Evolutionary conservation across 2,329 filamentous ascomycete species (phyloP).

Genomic region (Talaromyces funiculosus): DNA sequence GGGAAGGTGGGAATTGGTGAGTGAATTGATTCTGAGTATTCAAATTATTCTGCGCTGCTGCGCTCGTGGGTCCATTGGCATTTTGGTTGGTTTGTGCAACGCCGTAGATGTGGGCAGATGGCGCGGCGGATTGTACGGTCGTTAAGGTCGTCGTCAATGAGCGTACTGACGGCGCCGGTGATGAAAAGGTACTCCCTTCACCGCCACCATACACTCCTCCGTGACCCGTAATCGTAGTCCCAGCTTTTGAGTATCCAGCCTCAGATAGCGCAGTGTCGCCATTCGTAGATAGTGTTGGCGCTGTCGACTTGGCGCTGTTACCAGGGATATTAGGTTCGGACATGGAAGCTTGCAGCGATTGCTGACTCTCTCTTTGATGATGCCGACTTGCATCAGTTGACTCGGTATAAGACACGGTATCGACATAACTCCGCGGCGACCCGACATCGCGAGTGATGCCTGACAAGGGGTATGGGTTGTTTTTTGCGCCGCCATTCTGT

Average conservation of each 20-base stretch:
- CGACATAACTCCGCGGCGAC: slow-evolving; percentile 41
- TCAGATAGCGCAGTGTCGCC: slow-evolving; percentile 70
- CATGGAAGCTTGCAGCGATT: slow-evolving; percentile 56
- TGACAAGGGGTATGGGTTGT: slow-evolving; percentile 89
- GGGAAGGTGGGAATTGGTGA: slow-evolving; percentile 56
- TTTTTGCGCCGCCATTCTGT: slow-evolving; percentile 62
- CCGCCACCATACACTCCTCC: slow-evolving; percentile 64
- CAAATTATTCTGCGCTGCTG: slow-evolving; percentile 31
- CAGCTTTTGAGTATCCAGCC: slow-evolving; percentile 71
- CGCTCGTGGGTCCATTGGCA: slow-evolving; percentile 27
- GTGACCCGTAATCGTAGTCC: slow-evolving; percentile 65
- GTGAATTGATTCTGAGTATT: slow-evolving; percentile 49
- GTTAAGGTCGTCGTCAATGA: slow-evolving; percentile 62
- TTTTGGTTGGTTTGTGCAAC: slow-evolving; percentile 21
- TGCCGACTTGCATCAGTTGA: slow-evolving; percentile 37
- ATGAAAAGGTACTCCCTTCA: slow-evolving; percentile 61
- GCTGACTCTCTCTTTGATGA: slow-evolving; percentile 54
- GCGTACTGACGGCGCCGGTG: slow-evolving; percentile 58
- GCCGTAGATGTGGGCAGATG: slow-evolving; percentile 42
- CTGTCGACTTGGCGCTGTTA: slow-evolving; percentile 64
- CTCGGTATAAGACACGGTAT: slow-evolving; percentile 42
- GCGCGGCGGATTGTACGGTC: slow-evolving; percentile 58
- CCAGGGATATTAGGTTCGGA: slow-evolving; percentile 56
- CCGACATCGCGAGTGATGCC: slow-evolving; percentile 48
- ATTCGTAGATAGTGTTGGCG: slow-evolving; percentile 78